Conservation (phyloP, 139 green algal species). For the Diplosphaera chodatii region DNA sequence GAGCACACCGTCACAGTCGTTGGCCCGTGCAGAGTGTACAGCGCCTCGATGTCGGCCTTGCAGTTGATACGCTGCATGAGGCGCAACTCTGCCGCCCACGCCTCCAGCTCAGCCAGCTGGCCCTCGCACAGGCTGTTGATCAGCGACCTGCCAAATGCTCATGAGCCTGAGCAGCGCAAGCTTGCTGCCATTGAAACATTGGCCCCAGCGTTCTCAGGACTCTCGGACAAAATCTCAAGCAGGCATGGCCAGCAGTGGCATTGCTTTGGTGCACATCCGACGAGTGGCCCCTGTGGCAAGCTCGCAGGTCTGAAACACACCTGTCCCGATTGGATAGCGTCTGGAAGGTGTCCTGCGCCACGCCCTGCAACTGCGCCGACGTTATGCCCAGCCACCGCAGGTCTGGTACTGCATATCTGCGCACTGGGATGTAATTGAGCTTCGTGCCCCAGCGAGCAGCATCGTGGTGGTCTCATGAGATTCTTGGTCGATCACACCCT, state of each 20-base stretch:
- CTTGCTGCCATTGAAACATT: background rate
- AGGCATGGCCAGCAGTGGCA: no score
- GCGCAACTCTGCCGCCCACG: constrained; percentile 39
- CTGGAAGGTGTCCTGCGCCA: constrained; percentile 37
- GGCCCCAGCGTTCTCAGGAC: no score
- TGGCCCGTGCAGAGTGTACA: constrained; percentile 27
- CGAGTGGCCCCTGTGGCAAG: no score
- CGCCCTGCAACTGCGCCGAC: constrained; percentile 40
- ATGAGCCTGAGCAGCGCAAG: background rate
- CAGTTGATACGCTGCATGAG: constrained; percentile 28
- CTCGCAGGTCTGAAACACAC: no score
- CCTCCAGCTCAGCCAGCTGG: constrained; percentile 2
- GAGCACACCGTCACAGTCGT: no score
- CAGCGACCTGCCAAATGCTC: constrained; percentile 17
- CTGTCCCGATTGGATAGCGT: constrained; percentile 16
- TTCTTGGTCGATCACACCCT: background rate
- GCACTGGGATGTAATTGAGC: no score
- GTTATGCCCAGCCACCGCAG: constrained; percentile 73
- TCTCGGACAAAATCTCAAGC: no score
- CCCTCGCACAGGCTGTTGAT: constrained; percentile 20
- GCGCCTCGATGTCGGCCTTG: constrained; percentile 59
- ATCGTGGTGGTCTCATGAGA: no score
- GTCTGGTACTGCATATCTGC: constrained; percentile 48
- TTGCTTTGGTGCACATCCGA: no score
- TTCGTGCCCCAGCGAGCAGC: no score